Evolutionary conservation across 2,329 filamentous ascomycete genomes (phyloP).

Genomic region (Aspergillus sp.): DNA sequence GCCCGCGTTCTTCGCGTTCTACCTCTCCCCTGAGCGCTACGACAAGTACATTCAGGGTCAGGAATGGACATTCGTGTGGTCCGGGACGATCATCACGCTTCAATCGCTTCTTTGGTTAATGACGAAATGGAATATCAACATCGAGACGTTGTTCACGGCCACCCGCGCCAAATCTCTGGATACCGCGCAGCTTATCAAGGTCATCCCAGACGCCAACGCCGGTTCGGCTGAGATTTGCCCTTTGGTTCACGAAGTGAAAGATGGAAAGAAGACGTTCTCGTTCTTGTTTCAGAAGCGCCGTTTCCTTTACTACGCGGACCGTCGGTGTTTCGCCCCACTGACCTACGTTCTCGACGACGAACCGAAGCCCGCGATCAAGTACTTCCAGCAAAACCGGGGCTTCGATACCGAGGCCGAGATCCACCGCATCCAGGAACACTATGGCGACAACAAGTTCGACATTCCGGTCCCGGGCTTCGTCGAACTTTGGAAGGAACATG

Average conservation of each 20-base stretch:
- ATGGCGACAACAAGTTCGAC: constrained; percentile 93
- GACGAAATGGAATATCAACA: constrained; percentile 94
- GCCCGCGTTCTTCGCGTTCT: constrained; percentile 85
- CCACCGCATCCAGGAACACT: constrained; percentile 77
- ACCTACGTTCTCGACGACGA: constrained; percentile 77
- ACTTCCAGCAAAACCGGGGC: constrained; percentile 75
- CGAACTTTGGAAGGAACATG: constrained; percentile 96
- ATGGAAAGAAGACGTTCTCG: constrained; percentile 68
- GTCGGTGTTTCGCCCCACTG: constrained; percentile 71
- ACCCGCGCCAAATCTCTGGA: constrained; percentile 62
- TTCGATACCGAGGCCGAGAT: constrained; percentile 69
- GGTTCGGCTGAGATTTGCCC: constrained; percentile 82
- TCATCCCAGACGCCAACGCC: constrained; percentile 83
- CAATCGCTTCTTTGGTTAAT: constrained; percentile 90
- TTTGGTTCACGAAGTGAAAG: constrained; percentile 67
- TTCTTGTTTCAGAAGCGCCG: constrained; percentile 98
- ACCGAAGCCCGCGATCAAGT: constrained; percentile 69
- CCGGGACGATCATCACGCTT: constrained; percentile 75
- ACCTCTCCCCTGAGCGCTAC: constrained; percentile 75
- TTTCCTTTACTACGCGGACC: constrained; percentile 72
- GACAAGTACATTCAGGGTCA: constrained; percentile 85
- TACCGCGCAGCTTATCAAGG: constrained; percentile 80
- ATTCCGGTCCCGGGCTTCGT: constrained; percentile 94
- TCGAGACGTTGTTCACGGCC: constrained; percentile 75
- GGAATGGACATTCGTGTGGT: constrained; percentile 98